Conservation (phyloP, 1,284 basidiomycete genomes). For the Sporisorium reilianum region DNA sequence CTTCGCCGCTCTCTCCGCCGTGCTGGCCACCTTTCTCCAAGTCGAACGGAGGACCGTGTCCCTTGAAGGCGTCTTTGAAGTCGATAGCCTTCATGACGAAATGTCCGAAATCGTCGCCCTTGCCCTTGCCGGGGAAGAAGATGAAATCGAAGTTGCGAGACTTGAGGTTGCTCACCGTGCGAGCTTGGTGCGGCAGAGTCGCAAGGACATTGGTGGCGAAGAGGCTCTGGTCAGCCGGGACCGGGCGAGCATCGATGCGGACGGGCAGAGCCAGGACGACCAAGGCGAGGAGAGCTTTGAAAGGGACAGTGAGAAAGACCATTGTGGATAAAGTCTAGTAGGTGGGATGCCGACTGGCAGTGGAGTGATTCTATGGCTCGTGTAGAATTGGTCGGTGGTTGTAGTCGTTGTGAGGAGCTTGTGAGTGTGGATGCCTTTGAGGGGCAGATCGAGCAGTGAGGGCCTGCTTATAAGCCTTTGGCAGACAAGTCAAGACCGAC, state of each 20-base stretch:
- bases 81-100: slow-evolving; percentile 16
- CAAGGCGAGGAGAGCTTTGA: slow-evolving; percentile 20
- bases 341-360: neutral
- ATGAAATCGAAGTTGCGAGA: slow-evolving; percentile 25
- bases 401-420: neutral
- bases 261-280: slow-evolving; percentile 23
- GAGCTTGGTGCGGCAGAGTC: neutral
- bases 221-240: slow-evolving; percentile 7
- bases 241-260: slow-evolving; percentile 22
- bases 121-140: slow-evolving; percentile 15
- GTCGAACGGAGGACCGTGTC: slow-evolving; percentile 14
- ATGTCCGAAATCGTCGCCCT: slow-evolving; percentile 2
- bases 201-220: slow-evolving; percentile 1
- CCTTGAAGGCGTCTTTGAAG: slow-evolving; percentile 10
- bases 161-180: slow-evolving; percentile 13
- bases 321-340: slow-evolving; percentile 14
- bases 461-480: slow-evolving; percentile 1
- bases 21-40: slow-evolving; percentile 12
- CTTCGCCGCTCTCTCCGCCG: slow-evolving; percentile 7
- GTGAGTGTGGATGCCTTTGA: neutral
- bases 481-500: neutral
- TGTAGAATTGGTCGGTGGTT: neutral
- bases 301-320: slow-evolving; percentile 15
- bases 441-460: neutral
- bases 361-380: slow-evolving; percentile 7